Evolutionary conservation across 352 stramenopile genomes (phyloP).

Genomic region (Phytophthora nicotianae): DNA sequence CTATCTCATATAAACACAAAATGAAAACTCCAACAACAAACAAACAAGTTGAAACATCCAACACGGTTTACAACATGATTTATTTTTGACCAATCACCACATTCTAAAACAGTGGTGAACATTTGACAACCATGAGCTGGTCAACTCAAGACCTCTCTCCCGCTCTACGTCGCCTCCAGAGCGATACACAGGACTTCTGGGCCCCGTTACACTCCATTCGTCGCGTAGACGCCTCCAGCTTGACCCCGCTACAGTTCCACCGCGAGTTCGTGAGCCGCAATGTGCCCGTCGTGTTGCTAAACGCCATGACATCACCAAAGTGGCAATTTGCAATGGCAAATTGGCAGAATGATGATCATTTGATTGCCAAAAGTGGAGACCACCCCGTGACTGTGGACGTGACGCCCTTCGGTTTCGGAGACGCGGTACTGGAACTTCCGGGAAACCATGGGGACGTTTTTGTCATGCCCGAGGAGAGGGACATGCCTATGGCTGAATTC

Average conservation of each 20-base stretch:
- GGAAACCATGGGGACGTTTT: constrained; percentile 46
- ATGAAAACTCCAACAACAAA: too few species aligned
- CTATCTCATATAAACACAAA: too few species aligned
- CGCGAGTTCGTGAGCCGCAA: constrained; percentile 78
- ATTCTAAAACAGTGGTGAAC: too few species aligned
- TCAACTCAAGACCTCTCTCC: neutral
- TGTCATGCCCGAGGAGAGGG: constrained; percentile 82
- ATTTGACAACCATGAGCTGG: too few species aligned
- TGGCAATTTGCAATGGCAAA: constrained; percentile 54
- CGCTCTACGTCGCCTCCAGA: constrained; percentile 45
- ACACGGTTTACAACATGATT: too few species aligned
- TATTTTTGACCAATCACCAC: too few species aligned
- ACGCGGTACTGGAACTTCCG: constrained; percentile 63
- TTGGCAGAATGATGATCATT: constrained; percentile 66
- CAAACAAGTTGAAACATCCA: too few species aligned
- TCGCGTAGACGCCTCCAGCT: constrained; percentile 48
- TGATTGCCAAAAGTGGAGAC: constrained; percentile 52
- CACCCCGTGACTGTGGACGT: constrained; percentile 70
- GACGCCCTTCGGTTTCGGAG: constrained; percentile 76
- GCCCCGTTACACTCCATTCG: constrained; percentile 54
- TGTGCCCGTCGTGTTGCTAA: constrained; percentile 74
- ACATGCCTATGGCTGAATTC: constrained; percentile 72
- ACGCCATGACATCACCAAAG: constrained; percentile 60
- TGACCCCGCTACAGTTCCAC: constrained; percentile 69
- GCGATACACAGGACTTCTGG: constrained; percentile 80